These are phyloP conservation scores for Ophiostoma australiae DNA, from an alignment of 2,329 filamentous ascomycete genomes.

Conservation along the genomic window DNA sequence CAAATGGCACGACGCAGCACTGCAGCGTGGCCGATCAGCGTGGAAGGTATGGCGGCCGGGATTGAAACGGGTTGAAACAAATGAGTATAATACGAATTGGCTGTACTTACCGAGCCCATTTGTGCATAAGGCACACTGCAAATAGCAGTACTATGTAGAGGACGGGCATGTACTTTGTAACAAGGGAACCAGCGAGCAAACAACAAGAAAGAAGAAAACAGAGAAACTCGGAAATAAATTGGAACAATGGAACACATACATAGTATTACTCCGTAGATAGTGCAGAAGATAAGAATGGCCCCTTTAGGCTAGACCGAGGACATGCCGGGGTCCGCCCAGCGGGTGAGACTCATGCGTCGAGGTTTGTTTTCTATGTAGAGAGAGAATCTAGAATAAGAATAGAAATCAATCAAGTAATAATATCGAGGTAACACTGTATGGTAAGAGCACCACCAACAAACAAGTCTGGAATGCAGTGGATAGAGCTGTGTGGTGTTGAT, in stretches of 20 bases:
- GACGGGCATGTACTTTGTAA: background rate
- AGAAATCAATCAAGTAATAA: background rate
- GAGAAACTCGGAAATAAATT: background rate
- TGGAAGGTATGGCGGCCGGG: background rate
- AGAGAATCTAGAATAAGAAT: background rate
- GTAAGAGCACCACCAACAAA: background rate
- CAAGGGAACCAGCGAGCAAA: background rate
- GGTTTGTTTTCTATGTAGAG: background rate
- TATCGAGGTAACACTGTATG: background rate
- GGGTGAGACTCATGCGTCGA: background rate
- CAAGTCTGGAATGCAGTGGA: constrained; percentile 5
- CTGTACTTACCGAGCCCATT: no score
- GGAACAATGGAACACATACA: background rate
- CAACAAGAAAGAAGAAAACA: background rate
- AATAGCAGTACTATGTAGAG: no score
- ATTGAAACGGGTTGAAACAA: background rate
- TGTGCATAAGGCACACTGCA: background rate
- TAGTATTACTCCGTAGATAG: no score
- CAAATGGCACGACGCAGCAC: constrained; percentile 24
- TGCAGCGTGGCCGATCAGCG: constrained; percentile 10
- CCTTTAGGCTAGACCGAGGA: constrained; percentile 15
- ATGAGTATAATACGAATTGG: background rate
- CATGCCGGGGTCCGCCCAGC: constrained; percentile 16
- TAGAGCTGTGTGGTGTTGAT: background rate
- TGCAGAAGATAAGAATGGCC: background rate